These are phyloP conservation scores for Cyclotella baltica DNA, from an alignment of 108 stramenopile species.

Conservation along the genomic window DNA sequence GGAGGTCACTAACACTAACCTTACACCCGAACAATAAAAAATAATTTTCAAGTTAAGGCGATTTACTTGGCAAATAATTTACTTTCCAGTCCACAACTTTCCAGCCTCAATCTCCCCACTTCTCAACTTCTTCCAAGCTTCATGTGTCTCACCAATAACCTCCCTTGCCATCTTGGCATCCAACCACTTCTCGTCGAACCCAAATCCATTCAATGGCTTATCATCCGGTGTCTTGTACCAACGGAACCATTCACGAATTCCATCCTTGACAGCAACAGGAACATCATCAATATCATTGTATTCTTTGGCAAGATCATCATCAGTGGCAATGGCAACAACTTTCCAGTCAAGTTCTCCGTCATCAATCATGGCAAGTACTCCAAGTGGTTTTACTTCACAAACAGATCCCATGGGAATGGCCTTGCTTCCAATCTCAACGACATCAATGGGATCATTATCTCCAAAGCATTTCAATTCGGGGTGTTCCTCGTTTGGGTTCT, in stretches of 20 bases:
- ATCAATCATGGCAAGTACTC: conserved; percentile 99
- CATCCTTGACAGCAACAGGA: conserved; percentile 91
- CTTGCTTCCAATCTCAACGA: conserved; percentile 96
- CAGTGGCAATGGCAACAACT: conserved; percentile 88
- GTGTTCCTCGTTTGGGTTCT: conserved; percentile 91
- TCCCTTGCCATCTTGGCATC: conserved; percentile 82
- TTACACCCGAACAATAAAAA: too few species aligned
- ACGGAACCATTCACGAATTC: conserved; percentile 99
- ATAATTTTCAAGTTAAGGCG: too few species aligned
- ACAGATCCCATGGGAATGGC: conserved; percentile 89
- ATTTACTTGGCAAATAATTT: too few species aligned
- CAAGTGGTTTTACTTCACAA: conserved; percentile 94
- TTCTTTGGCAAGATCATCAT: conserved; percentile 95
- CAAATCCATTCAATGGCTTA: conserved; percentile 98
- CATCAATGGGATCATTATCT: conserved; percentile 99
- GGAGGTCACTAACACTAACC: too few species aligned
- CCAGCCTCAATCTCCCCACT: conserved; percentile 82
- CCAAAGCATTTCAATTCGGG: conserved; percentile 95
- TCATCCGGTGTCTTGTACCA: conserved; percentile 99
- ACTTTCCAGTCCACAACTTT: conserved; percentile 80
- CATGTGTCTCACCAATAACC: conserved; percentile 98
- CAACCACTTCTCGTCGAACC: conserved; percentile 97
- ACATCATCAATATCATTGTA: conserved; percentile 98
- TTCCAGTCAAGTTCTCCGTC: conserved; percentile 99
- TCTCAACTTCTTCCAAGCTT: conserved; percentile 95